These are phyloP conservation scores for Penicillium desertorum DNA, from an alignment of 495 filamentous ascomycete species.

Conservation along the genomic window DNA sequence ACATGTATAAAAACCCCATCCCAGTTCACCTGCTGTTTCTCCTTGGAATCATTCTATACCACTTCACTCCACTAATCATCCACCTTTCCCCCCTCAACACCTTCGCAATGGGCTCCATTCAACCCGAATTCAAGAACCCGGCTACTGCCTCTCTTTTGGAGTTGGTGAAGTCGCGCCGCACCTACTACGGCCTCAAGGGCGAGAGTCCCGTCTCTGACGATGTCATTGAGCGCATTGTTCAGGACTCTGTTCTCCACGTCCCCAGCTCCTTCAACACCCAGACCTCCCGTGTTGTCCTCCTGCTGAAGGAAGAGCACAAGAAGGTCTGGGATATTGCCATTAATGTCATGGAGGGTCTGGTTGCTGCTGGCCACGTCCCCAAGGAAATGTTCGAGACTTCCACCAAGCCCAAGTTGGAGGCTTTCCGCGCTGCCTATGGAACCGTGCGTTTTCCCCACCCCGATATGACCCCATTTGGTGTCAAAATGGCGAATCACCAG, in stretches of 20 bases:
- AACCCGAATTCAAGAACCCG: slow-evolving; percentile 40
- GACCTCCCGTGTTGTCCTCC: slow-evolving; percentile 48
- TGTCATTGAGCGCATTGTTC: slow-evolving; percentile 41
- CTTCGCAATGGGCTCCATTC: slow-evolving; percentile 34
- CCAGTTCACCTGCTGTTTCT: background rate
- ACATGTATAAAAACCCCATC: slow-evolving; percentile 7
- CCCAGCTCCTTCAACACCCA: slow-evolving; percentile 57
- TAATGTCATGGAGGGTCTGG: slow-evolving; percentile 43
- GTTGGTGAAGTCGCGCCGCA: slow-evolving; percentile 46
- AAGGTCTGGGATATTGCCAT: slow-evolving; percentile 54
- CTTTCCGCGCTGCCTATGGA: slow-evolving; percentile 49
- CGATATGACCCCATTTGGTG: background rate
- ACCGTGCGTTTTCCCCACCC: slow-evolving; percentile 37
- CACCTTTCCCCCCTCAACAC: background rate
- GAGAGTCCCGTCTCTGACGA: slow-evolving; percentile 47
- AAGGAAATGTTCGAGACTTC: slow-evolving; percentile 43
- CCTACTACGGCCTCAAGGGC: slow-evolving; percentile 45
- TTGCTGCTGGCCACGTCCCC: slow-evolving; percentile 34
- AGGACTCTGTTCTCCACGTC: slow-evolving; percentile 44
- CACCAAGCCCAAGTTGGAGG: slow-evolving; percentile 44
- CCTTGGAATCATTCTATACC: background rate
- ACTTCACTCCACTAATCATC: background rate
- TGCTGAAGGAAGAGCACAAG: slow-evolving; percentile 52
- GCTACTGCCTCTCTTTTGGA: slow-evolving; percentile 42
- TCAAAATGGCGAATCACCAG: background rate